Evolutionary conservation across 768 basidiomycete species (phyloP).

Genomic region (Leccinum incarnatum): DNA sequence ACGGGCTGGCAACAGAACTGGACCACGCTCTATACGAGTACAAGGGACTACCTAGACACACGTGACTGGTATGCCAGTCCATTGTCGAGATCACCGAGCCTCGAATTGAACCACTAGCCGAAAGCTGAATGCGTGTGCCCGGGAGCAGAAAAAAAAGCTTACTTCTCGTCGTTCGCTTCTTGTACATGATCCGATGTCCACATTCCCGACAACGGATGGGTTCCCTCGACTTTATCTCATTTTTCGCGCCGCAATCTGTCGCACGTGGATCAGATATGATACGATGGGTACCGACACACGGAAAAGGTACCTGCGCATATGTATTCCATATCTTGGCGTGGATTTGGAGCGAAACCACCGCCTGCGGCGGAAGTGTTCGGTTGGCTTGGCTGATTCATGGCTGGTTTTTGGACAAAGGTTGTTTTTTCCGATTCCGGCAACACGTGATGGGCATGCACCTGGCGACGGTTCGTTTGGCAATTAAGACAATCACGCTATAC

Average conservation of each 20-base stretch:
- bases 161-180: conserved; percentile 94
- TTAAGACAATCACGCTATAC: conserved; percentile 14
- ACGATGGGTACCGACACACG: not conserved
- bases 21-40: not conserved
- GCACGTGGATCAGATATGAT: conserved; percentile 11
- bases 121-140: not conserved
- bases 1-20: not conserved
- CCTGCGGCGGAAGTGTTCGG: conserved; percentile 33
- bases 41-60: not conserved
- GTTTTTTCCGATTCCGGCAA: not conserved
- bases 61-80: not conserved
- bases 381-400: conserved; percentile 41
- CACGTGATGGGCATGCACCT: conserved; percentile 7
- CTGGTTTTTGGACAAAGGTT: not conserved
- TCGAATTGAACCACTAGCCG: conserved; percentile 34
- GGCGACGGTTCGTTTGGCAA: conserved; percentile 15
- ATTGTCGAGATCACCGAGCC: conserved; percentile 23
- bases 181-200: conserved; percentile 98
- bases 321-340: conserved; percentile 73
- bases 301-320: conserved; percentile 70
- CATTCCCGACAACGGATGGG: conserved; percentile 96
- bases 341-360: conserved; percentile 36
- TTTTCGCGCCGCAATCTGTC: conserved; percentile 88
- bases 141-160: conserved; percentile 31
- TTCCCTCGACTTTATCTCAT: conserved; percentile 87